These are phyloP conservation scores for Trichosporon sp. DNA, from an alignment of 1,284 basidiomycete species.

Conservation along the genomic window DNA sequence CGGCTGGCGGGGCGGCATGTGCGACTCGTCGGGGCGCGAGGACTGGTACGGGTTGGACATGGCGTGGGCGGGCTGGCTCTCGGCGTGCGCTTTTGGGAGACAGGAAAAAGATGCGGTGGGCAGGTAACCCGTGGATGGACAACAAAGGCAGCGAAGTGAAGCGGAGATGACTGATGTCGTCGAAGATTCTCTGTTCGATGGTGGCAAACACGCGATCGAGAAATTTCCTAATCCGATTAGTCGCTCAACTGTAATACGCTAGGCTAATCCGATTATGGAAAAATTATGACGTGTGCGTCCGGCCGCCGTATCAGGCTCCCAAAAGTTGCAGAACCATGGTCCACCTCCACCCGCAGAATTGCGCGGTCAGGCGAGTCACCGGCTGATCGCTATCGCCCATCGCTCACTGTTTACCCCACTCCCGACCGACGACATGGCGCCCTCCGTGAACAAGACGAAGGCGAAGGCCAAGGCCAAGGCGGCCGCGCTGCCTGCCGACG, in stretches of 20 bases:
- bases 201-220: background rate
- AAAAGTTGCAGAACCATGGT: slow-evolving; percentile 11
- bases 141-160: background rate
- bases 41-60: slow-evolving; percentile 45
- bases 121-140: background rate
- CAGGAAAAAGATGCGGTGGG: background rate
- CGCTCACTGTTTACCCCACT: background rate
- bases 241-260: background rate
- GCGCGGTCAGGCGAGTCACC: background rate
- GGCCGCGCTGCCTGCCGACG: slow-evolving; percentile 12
- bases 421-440: slow-evolving; percentile 15
- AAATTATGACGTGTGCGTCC: background rate
- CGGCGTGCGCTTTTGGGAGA: background rate
- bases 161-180: background rate
- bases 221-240: background rate
- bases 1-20: slow-evolving; percentile 32
- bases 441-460: slow-evolving; percentile 19
- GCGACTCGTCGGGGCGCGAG: slow-evolving; percentile 26
- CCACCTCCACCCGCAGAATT: slow-evolving; percentile 11
- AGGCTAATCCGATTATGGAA: background rate
- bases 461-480: slow-evolving; percentile 13
- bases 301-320: background rate
- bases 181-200: background rate
- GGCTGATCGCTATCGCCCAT: background rate
- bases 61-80: slow-evolving; percentile 11